Evolutionary conservation across 768 basidiomycete genomes (phyloP), one percentile per base, ranked within the genome.

Genomic region (Serendipita sp.): DNA sequence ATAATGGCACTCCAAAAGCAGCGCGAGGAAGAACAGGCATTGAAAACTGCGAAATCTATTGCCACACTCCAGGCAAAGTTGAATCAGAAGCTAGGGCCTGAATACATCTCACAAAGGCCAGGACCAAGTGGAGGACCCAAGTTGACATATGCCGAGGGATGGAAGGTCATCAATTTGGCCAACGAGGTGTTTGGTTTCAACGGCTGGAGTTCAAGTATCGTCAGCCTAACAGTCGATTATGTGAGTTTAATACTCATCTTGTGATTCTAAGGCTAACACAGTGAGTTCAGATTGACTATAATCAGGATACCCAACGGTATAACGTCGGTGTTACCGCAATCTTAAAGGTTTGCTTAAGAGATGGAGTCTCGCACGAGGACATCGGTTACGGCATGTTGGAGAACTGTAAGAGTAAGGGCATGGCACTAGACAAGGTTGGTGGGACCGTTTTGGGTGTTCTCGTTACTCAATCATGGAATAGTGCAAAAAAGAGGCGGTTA

Each of bases 131-230:
- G 87, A 46, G 90, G 89, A 2, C 81, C 82, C 15, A 96, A 94
- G 73, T 77, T 99, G 53, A 93, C 88, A 15, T 97, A 99, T 71
- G 87, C 88, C 1, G 95, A 98, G 72, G 96, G 95, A 0, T 98
- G 95, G 95, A 94, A 92, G 76, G 86, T 93, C 44, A 96, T 99
- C 74, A 95, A 94, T 71, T 80, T 99, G 28, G 96, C 95, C 1
- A 99, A 99, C 72, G 95, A 99, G 68, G 89, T 98, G 47, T 98
- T 99, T 75, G 95, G 95, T 0, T 97, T 92, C 78, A 92, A 98
- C 68, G 96, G 94, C 30, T 94, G 92, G 94, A 89, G 86, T 67
- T 88, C 90, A 1, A 86, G 74, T 56, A 78, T 95, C 54, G 81
- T 89, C 67, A 88, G 72, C 64, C 74, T 96, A 38, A 82, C 83